Conservation (phyloP, 305 asterid genomes). For the Fraxinus dipetala region DNA sequence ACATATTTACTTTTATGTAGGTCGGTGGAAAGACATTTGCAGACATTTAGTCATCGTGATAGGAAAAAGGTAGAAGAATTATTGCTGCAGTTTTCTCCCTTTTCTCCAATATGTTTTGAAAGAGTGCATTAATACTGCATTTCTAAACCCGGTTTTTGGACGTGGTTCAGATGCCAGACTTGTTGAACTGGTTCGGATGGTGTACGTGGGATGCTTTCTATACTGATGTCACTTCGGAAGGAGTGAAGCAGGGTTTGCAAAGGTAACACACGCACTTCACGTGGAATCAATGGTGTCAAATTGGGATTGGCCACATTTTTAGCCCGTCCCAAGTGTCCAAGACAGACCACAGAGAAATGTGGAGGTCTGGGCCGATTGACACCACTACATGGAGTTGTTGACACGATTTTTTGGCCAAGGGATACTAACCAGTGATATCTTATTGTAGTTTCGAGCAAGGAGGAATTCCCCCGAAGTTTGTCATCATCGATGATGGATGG, state of each 20-base stretch:
- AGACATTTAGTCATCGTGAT: conserved; percentile 74
- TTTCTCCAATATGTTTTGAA: neutral
- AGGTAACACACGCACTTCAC: conserved; percentile 39
- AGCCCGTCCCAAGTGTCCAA: neutral
- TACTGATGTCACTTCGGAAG: conserved; percentile 74
- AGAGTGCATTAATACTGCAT: neutral
- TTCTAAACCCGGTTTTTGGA: conserved; percentile 18
- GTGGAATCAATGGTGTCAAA: neutral
- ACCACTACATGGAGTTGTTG: neutral
- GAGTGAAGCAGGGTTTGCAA: conserved; percentile 72
- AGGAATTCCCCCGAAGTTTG: conserved; percentile 70
- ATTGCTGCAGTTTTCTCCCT: neutral
- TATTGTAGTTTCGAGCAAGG: conserved; percentile 63
- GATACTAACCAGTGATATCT: neutral
- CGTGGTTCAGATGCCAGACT: conserved; percentile 73
- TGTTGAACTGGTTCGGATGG: conserved; percentile 95
- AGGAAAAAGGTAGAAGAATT: conserved; percentile 63
- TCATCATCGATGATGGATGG: conserved; percentile 93
- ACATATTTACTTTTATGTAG: conserved; percentile 34
- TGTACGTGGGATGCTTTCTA: conserved; percentile 98
- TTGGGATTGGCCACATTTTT: neutral
- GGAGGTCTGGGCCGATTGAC: neutral
- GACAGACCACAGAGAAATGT: neutral
- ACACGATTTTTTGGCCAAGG: neutral
- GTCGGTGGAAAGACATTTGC: conserved; percentile 72